These are phyloP conservation scores for Tulasnella sp. DNA, from an alignment of 768 basidiomycete genomes.

Conservation along the genomic window DNA sequence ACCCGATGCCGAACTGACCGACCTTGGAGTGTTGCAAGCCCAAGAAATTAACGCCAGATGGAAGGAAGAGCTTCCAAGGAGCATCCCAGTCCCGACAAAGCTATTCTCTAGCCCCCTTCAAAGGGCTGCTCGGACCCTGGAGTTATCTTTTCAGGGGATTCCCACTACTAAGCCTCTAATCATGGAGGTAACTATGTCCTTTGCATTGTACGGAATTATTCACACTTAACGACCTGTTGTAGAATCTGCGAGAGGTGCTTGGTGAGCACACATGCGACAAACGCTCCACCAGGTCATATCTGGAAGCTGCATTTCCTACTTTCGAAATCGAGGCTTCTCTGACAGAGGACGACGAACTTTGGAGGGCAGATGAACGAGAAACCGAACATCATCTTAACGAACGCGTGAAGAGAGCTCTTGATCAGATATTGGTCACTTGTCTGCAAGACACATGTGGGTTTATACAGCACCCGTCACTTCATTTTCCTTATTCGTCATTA, in stretches of 20 bases:
- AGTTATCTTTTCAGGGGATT: conserved; percentile 37
- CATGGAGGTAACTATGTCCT: conserved; percentile 39
- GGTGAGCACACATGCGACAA: conserved; percentile 62
- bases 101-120: conserved; percentile 52
- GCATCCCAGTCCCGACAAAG: conserved; percentile 40
- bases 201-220: not conserved
- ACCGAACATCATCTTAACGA: conserved; percentile 32
- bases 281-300: conserved; percentile 38
- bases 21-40: conserved; percentile 45
- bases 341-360: conserved; percentile 49
- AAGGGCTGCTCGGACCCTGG: conserved; percentile 45
- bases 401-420: conserved; percentile 41
- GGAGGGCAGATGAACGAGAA: conserved; percentile 45
- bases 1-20: conserved; percentile 36
- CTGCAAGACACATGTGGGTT: conserved; percentile 7
- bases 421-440: conserved; percentile 40
- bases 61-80: conserved; percentile 33
- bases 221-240: not conserved
- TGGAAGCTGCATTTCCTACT: conserved; percentile 36
- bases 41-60: conserved; percentile 33
- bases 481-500: not conserved
- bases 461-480: not conserved
- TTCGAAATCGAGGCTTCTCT: conserved; percentile 46
- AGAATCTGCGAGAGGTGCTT: conserved; percentile 57
- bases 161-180: conserved; percentile 29